Percentiles rank a stretch among this genome's conserved stretches.
These are phyloP conservation scores for Citrus medica DNA, from an alignment of 345 rosid genomes.

Conservation along the genomic window DNA sequence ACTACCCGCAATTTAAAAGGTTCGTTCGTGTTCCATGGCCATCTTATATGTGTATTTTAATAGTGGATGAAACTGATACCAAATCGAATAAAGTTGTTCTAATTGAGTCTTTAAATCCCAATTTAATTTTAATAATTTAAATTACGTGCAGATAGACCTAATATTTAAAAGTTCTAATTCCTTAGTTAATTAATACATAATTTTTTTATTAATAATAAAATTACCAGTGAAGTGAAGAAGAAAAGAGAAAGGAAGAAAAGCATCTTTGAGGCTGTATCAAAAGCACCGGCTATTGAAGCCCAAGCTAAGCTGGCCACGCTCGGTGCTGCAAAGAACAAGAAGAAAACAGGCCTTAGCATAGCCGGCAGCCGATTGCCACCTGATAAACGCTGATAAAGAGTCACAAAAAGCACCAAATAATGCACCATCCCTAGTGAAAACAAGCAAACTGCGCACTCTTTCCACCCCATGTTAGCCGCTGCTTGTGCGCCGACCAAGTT, in stretches of 20 bases:
- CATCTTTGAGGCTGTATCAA: constrained; percentile 30
- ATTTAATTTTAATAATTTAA: neutral
- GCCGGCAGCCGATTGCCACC: constrained; percentile 32
- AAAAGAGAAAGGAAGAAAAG: constrained; percentile 37
- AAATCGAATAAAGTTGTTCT: neutral
- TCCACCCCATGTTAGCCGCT: constrained; percentile 43
- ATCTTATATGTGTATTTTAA: neutral
- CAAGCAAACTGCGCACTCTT: constrained; percentile 34
- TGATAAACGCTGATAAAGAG: constrained; percentile 37
- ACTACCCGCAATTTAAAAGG: neutral
- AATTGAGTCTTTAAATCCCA: neutral
- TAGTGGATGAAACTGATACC: neutral
- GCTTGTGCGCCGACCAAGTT: constrained; percentile 39
- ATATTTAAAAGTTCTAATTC: neutral
- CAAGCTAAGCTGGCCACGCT: constrained; percentile 50
- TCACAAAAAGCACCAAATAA: constrained; percentile 44
- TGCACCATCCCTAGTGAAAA: constrained; percentile 45
- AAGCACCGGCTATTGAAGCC: constrained; percentile 30
- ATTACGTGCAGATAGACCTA: too few relatives aligned
- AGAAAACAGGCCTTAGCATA: constrained; percentile 37
- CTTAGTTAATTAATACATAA: neutral
- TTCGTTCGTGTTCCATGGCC: neutral
- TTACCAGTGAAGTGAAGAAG: constrained; percentile 36
- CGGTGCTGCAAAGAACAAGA: constrained; percentile 38
- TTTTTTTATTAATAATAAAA: neutral